Percentiles rank a stretch among this genome's conserved stretches.
Conservation (phyloP, 805 yeast species). For the Maudiozyma bulderi region DNA sequence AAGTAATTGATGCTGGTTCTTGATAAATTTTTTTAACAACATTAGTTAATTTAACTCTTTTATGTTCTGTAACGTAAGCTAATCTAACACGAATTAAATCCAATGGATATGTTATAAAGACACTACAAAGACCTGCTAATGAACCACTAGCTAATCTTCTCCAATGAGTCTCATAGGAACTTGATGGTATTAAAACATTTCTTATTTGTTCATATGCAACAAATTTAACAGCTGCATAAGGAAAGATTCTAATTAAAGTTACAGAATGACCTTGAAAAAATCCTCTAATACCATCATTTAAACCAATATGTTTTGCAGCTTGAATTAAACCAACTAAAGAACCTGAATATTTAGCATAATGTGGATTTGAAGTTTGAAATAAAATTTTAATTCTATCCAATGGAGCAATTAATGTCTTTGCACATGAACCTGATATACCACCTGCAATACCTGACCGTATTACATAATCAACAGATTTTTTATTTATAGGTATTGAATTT, state of each 20-base stretch:
- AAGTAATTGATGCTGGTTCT: slow-evolving; percentile 26
- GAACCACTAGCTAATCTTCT: slow-evolving; percentile 85
- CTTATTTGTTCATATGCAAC: slow-evolving; percentile 93
- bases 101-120: slow-evolving; percentile 82
- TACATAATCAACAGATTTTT: slow-evolving; percentile 68
- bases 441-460: slow-evolving; percentile 85
- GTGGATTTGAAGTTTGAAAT: slow-evolving; percentile 92
- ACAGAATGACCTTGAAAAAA: slow-evolving; percentile 94
- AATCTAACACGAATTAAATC: slow-evolving; percentile 84
- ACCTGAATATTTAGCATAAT: slow-evolving; percentile 70
- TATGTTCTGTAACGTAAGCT: slow-evolving; percentile 68
- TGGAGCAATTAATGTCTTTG: slow-evolving; percentile 92
- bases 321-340: slow-evolving; percentile 62
- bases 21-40: slow-evolving; percentile 24
- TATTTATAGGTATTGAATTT: slow-evolving; percentile 33
- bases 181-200: slow-evolving; percentile 64
- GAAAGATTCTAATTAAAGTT: slow-evolving; percentile 81
- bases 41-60: slow-evolving; percentile 19
- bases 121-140: slow-evolving; percentile 78
- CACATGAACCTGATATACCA: slow-evolving; percentile 92
- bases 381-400: slow-evolving; percentile 88
- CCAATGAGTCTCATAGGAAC: slow-evolving; percentile 63
- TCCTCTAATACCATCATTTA: slow-evolving; percentile 65
- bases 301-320: slow-evolving; percentile 62
- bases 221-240: slow-evolving; percentile 94